phyloP scores from a whole-genome alignment of 371 early-diverging fungal genomes.

The Fennellomyces sp. region DNA sequence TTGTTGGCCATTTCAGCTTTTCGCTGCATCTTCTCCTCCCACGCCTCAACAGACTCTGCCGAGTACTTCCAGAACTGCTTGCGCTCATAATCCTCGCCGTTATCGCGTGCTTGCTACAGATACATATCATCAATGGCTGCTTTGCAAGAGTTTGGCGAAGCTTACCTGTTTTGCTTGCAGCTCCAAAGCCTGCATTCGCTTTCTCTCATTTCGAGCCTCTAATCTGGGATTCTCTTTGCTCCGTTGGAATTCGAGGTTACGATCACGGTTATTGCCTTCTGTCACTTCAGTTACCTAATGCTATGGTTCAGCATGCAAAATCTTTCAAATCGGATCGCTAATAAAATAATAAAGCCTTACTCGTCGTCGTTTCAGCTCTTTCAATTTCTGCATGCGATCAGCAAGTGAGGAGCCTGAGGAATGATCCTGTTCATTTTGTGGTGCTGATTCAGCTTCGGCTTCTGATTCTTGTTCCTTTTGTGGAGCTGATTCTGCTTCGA shows the following conservation, averaged over 20 bases:
- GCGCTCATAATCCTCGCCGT: constrained; percentile 85
- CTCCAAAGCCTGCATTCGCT: constrained; percentile 76
- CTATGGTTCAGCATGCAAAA: too few relatives aligned
- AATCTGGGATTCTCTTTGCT: constrained; percentile 71
- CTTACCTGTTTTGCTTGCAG: constrained; percentile 59
- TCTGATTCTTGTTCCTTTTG: not conserved
- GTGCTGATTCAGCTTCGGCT: not conserved
- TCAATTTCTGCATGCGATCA: constrained; percentile 21
- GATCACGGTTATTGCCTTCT: constrained; percentile 78
- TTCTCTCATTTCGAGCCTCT: constrained; percentile 66
- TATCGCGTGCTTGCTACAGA: constrained; percentile 62
- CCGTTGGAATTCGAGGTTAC: constrained; percentile 79
- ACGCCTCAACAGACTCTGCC: constrained; percentile 84
- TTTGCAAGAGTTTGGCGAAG: not conserved
- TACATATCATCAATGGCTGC: not conserved
- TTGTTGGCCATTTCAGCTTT: constrained; percentile 67
- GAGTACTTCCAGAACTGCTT: constrained; percentile 82
- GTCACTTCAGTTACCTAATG: constrained; percentile 58
- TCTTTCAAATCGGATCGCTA: too few relatives aligned
- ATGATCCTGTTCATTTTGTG: not conserved
- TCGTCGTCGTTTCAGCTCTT: constrained; percentile 26
- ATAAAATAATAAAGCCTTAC: constrained; percentile 3
- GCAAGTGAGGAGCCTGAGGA: constrained; percentile 9
- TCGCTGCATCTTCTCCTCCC: constrained; percentile 80
- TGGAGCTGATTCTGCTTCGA: not conserved